These are phyloP conservation scores for Cladorrhinum sp. DNA, from an alignment of 2,329 filamentous ascomycete species.

Conservation along the genomic window DNA sequence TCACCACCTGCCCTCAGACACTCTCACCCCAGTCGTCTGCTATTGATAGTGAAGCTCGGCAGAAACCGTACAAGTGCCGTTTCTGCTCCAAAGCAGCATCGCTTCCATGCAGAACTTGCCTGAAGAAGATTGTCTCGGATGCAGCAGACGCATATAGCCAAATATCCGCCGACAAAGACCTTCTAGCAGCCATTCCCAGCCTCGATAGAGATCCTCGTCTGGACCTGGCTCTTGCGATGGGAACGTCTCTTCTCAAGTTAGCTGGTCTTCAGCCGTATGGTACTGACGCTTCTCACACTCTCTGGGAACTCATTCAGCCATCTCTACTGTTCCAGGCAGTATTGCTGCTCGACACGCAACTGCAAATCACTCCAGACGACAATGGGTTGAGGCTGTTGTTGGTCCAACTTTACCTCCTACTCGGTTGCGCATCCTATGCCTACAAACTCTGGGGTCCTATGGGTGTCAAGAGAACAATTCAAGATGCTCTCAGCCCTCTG, in stretches of 20 bases:
- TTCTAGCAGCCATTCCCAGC: conserved; percentile 23
- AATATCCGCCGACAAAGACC: conserved; percentile 24
- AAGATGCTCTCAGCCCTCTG: conserved; percentile 54
- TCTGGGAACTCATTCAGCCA: conserved; percentile 27
- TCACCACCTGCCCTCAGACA: conserved; percentile 39
- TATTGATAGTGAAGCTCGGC: conserved; percentile 23
- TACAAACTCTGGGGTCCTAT: conserved; percentile 49
- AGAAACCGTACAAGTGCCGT: conserved; percentile 23
- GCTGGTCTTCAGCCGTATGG: conserved; percentile 25
- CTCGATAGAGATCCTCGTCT: conserved; percentile 34
- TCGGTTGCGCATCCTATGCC: conserved; percentile 49
- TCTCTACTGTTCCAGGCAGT: conserved; percentile 46
- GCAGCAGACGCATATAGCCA: conserved; percentile 25
- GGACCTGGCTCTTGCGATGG: conserved; percentile 34
- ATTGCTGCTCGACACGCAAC: conserved; percentile 49
- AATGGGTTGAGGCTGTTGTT: conserved; percentile 48
- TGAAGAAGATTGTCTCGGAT: conserved; percentile 24
- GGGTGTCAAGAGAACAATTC: conserved; percentile 55
- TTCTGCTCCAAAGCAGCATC: conserved; percentile 24
- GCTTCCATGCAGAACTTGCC: conserved; percentile 22
- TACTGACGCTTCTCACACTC: conserved; percentile 12
- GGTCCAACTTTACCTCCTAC: conserved; percentile 48
- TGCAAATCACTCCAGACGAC: conserved; percentile 44
- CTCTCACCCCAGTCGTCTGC: conserved; percentile 27
- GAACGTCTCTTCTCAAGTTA: conserved; percentile 32